These are phyloP conservation scores for Neurospora tetraspora DNA, from an alignment of 495 filamentous ascomycete genomes.

Conservation along the genomic window DNA sequence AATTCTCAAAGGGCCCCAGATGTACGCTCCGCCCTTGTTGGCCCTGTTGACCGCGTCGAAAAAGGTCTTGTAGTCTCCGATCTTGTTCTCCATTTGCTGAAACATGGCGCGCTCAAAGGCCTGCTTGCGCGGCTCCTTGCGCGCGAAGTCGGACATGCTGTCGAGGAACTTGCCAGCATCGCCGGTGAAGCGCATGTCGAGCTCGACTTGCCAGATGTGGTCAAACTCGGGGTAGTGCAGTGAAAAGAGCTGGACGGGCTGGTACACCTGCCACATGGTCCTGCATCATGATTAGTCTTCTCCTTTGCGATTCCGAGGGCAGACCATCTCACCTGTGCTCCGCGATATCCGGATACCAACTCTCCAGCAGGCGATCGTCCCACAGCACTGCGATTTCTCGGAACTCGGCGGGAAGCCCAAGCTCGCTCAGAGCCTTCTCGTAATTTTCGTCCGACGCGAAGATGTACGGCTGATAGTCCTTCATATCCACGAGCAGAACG, in stretches of 20 bases:
- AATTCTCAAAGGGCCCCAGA: conserved; percentile 53
- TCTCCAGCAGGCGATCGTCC: conserved; percentile 35
- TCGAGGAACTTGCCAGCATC: conserved; percentile 46
- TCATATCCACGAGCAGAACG: conserved; percentile 48
- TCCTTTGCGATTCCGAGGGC: neutral
- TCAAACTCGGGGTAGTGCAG: conserved; percentile 50
- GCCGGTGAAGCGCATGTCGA: conserved; percentile 48
- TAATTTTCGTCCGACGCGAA: conserved; percentile 41
- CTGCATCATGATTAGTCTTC: conserved; percentile 5
- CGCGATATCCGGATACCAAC: conserved; percentile 28
- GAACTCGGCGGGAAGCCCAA: conserved; percentile 44
- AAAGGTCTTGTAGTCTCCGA: conserved; percentile 17
- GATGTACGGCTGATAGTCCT: conserved; percentile 41
- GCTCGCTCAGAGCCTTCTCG: conserved; percentile 34
- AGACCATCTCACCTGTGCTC: conserved; percentile 21
- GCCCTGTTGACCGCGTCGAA: conserved; percentile 14
- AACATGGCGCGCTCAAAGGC: conserved; percentile 26
- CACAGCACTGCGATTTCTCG: conserved; percentile 46
- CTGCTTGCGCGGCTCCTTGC: conserved; percentile 43
- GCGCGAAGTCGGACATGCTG: conserved; percentile 36
- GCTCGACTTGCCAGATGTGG: conserved; percentile 53
- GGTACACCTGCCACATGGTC: conserved; percentile 29
- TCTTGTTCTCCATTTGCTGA: conserved; percentile 26
- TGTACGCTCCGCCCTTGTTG: conserved; percentile 16
- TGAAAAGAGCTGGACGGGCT: conserved; percentile 46